A percentile compares a stretch with the other conserved stretches of the same genome.
phyloP scores from a whole-genome alignment of 441 rosid species.

The Corymbia calophylla region DNA sequence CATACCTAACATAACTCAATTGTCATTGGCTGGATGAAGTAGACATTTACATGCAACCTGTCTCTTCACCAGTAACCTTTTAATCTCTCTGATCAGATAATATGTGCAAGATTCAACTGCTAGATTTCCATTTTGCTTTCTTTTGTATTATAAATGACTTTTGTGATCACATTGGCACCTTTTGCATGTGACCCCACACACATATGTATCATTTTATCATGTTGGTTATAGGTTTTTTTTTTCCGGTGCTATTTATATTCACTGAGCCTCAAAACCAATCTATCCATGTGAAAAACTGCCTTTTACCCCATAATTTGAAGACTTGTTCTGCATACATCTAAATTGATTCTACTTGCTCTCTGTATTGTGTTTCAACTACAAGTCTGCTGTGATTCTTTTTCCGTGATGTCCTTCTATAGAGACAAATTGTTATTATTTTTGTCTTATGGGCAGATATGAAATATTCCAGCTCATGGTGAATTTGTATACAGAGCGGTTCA shows the following conservation, averaged over 20 bases:
- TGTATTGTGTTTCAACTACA: neutral
- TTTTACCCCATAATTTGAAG: neutral
- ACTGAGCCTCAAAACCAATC: neutral
- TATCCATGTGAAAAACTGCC: neutral
- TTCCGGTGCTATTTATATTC: neutral
- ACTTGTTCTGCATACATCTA: neutral
- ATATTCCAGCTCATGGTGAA: slow-evolving; percentile 99
- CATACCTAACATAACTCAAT: neutral
- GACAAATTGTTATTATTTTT: neutral
- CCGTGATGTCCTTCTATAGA: neutral
- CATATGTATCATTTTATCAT: neutral
- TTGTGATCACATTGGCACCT: neutral
- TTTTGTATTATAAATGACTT: neutral
- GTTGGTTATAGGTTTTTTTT: neutral
- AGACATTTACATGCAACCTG: neutral
- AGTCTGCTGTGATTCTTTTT: neutral
- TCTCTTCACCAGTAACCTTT: neutral
- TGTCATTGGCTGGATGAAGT: neutral
- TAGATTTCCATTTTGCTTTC: neutral
- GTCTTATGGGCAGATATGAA: slow-evolving; percentile 71
- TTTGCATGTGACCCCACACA: neutral
- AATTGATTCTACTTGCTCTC: neutral
- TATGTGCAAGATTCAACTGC: neutral
- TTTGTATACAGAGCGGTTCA: slow-evolving; percentile 95
- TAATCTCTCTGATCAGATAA: neutral